Evolutionary conservation across 208 protist species (phyloP).

Genomic region (Trypanosoma lewisi): DNA sequence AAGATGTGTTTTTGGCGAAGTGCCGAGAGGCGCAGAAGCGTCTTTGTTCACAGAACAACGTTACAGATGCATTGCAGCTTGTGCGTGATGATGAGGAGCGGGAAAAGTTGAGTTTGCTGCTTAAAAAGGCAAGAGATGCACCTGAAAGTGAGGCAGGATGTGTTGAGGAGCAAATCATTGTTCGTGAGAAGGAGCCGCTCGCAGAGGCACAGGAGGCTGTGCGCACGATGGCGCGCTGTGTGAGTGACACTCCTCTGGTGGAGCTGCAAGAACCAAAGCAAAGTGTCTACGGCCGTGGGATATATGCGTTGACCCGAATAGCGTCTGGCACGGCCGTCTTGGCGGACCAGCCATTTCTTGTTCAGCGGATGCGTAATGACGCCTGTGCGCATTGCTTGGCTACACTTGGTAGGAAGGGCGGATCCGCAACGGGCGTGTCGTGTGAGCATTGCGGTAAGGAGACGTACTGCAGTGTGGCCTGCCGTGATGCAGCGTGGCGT

Average conservation of each 20-base stretch:
- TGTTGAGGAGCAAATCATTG: conserved; percentile 28
- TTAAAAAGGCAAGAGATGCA: background rate
- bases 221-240: conserved; percentile 20
- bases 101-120: conserved; percentile 2
- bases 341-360: conserved; percentile 53
- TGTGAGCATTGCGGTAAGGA: conserved; percentile 60
- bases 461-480: conserved; percentile 69
- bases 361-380: conserved; percentile 44
- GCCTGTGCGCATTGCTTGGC: conserved; percentile 79
- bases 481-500: conserved; percentile 65
- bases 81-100: conserved; percentile 8
- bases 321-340: conserved; percentile 45
- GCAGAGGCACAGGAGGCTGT: conserved; percentile 25
- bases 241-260: conserved; percentile 23
- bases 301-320: conserved; percentile 60
- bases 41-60: conserved; percentile 40
- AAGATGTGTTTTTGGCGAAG: conserved; percentile 50
- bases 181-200: conserved; percentile 31
- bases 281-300: conserved; percentile 58
- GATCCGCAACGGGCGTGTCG: conserved; percentile 17
- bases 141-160: background rate
- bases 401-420: conserved; percentile 20
- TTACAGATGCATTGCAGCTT: conserved; percentile 15
- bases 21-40: conserved; percentile 49
- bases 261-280: conserved; percentile 63